These are phyloP conservation scores for Suillus clintonianus DNA, from an alignment of 768 basidiomycete genomes.

Conservation along the genomic window DNA sequence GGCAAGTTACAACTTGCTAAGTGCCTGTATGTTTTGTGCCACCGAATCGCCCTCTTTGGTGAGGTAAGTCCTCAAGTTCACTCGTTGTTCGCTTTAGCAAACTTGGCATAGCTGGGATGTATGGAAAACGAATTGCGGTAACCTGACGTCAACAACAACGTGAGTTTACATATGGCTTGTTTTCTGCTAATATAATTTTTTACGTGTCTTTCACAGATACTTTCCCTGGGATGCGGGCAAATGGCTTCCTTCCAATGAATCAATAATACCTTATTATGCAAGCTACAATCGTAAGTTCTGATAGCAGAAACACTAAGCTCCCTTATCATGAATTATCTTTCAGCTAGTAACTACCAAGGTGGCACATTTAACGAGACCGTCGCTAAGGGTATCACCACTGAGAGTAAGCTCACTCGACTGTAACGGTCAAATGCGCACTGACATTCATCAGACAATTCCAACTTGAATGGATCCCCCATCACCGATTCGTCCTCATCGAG, in stretches of 20 bases:
- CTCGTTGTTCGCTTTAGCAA: slow-evolving; percentile 1
- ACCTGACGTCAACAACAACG: slow-evolving; percentile 17
- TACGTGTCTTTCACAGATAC: slow-evolving; percentile 17
- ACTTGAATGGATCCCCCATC: slow-evolving; percentile 18
- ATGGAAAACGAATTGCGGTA: slow-evolving; percentile 20
- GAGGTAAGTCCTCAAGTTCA: slow-evolving; percentile 13
- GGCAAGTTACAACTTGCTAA: slow-evolving; percentile 32
- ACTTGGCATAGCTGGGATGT: slow-evolving; percentile 19
- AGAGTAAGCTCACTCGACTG: slow-evolving; percentile 10
- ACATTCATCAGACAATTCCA: slow-evolving; percentile 8
- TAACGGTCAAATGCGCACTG: not conserved
- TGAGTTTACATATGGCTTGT: slow-evolving; percentile 3
- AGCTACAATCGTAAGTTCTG: slow-evolving; percentile 21
- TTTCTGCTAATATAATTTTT: not conserved
- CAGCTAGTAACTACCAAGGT: slow-evolving; percentile 21
- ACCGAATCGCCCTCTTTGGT: slow-evolving; percentile 8
- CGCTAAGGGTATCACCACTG: slow-evolving; percentile 9
- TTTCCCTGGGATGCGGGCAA: slow-evolving; percentile 16
- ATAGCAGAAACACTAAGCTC: not conserved
- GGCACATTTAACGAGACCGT: slow-evolving; percentile 13
- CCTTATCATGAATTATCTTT: slow-evolving; percentile 4
- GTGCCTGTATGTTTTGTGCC: slow-evolving; percentile 24
- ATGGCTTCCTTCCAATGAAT: slow-evolving; percentile 5
- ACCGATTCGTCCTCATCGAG: not conserved
- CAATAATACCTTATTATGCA: slow-evolving; percentile 29